Evolutionary conservation across 768 basidiomycete genomes (phyloP).

Genomic region (Collybiopsis luxurians): DNA sequence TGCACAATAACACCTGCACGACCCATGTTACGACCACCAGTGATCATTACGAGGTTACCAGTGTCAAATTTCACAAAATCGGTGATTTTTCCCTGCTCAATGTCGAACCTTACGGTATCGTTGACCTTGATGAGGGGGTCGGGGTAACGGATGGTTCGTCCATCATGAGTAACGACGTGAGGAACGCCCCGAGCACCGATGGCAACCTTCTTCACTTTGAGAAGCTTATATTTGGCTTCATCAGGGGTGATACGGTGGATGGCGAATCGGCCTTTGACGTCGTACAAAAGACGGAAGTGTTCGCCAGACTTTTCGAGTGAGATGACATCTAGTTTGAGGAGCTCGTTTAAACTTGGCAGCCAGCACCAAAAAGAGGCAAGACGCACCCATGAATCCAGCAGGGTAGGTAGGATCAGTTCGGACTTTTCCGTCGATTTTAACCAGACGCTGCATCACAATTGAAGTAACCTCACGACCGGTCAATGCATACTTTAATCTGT

Average conservation of each 20-base stretch:
- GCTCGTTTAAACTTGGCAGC: not conserved
- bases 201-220: conserved; percentile 90
- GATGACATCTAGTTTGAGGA: conserved; percentile 70
- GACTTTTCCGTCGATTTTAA: conserved; percentile 99
- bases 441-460: conserved; percentile 93
- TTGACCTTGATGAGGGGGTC: conserved; percentile 94
- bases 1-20: conserved; percentile 95
- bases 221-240: conserved; percentile 95
- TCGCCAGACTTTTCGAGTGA: conserved; percentile 98
- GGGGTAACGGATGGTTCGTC: conserved; percentile 99
- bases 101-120: conserved; percentile 97
- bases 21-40: conserved; percentile 99
- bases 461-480: conserved; percentile 94
- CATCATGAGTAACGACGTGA: conserved; percentile 97
- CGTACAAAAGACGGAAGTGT: conserved; percentile 99
- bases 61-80: conserved; percentile 96
- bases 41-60: conserved; percentile 96
- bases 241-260: conserved; percentile 99
- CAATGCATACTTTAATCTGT: conserved; percentile 98
- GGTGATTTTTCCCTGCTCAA: conserved; percentile 90
- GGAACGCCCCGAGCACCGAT: conserved; percentile 94
- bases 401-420: conserved; percentile 97
- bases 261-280: conserved; percentile 99
- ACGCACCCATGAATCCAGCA: conserved; percentile 92
- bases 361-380: conserved; percentile 10